Base-by-base conservation (phyloP, 257 asterid species). In the Ajuga chamaepitys region DNA sequence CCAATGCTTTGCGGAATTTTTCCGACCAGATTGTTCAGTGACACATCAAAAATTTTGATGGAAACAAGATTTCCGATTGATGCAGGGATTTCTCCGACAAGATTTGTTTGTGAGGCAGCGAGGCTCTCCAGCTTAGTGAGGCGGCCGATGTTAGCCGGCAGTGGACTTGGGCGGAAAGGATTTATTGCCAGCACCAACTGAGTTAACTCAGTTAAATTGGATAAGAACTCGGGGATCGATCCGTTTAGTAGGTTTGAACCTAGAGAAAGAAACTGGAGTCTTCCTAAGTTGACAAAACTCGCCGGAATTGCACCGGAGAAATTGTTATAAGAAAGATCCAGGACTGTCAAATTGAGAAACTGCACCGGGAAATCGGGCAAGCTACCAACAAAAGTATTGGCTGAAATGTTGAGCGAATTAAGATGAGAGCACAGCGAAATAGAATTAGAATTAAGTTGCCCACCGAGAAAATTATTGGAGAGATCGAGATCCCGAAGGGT, bases 231-330 rank as follows among this genome's bases (percentile, higher is more conserved):
- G 2, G 96, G 97, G 34, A 91, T 14, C 7, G 95, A 83, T 12
- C 88, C 97, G 63, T 86, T 81, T 6, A 91, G 77, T 13, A 88
- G 72, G 64, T 86, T 84, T 5, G 79, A 66, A 11, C 77, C 76
- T 1, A 88, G 76, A 25, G 74, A 48, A 9, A 91, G 81, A 26
- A 71, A 63, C 73, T 78, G 84, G 16, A 91, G 83, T 8, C 54
- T 81, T 41, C 77, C 80, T 17, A 91, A 47, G 20, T 70, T 66
- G 70, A 81, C 91, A 24, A 82, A 83, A 71, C 82, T 82, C 40
- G 65, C 40, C 38, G 95, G 96, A 25, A 91, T 81, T 21, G 78
- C 88, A n/a, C 93, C 95, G 25, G 91, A 26, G 70, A 88, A 88
- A 51, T 84, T 88, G 71, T 91, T 91, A 4, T 1, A 0, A 2